Evolutionary conservation across 345 rosid species (phyloP).

Genomic region (Anacardium occidentale): DNA sequence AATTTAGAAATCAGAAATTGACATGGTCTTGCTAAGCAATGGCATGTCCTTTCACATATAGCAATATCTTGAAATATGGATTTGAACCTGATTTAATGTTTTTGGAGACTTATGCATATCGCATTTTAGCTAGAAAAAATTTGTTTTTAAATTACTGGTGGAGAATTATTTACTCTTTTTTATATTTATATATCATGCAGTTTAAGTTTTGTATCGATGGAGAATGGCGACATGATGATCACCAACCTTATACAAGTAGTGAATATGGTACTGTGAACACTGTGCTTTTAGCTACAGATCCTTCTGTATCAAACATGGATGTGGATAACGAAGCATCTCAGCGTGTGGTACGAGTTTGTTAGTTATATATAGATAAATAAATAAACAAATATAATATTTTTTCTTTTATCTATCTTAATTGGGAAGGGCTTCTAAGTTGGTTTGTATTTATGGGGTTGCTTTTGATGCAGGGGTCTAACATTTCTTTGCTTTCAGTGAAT

Average conservation of each 20-base stretch:
- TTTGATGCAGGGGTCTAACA: no score
- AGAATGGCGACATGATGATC: slow-evolving; percentile 70
- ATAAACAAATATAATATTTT: no score
- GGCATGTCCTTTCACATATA: no score
- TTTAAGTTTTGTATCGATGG: slow-evolving; percentile 69
- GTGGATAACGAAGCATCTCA: slow-evolving; percentile 43
- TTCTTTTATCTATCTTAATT: no score
- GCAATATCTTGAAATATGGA: no score
- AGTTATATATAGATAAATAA: not conserved
- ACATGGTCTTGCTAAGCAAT: no score
- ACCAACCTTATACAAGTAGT: slow-evolving; percentile 39
- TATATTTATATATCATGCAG: slow-evolving; percentile 35
- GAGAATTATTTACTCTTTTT: slow-evolving; percentile 12
- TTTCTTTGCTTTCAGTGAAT: no score
- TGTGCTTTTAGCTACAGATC: slow-evolving; percentile 44
- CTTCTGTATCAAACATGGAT: slow-evolving; percentile 52
- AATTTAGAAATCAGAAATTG: no score
- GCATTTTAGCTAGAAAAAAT: no score
- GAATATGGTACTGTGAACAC: slow-evolving; percentile 64
- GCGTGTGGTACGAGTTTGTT: slow-evolving; percentile 39
- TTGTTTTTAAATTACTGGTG: not conserved
- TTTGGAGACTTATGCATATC: not conserved
- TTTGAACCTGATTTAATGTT: no score
- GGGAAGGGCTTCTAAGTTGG: not conserved
- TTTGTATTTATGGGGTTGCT: no score